Base-by-base conservation (phyloP, 1,284 basidiomycete genomes). In the Austroboletus novae-zelandiae region DNA sequence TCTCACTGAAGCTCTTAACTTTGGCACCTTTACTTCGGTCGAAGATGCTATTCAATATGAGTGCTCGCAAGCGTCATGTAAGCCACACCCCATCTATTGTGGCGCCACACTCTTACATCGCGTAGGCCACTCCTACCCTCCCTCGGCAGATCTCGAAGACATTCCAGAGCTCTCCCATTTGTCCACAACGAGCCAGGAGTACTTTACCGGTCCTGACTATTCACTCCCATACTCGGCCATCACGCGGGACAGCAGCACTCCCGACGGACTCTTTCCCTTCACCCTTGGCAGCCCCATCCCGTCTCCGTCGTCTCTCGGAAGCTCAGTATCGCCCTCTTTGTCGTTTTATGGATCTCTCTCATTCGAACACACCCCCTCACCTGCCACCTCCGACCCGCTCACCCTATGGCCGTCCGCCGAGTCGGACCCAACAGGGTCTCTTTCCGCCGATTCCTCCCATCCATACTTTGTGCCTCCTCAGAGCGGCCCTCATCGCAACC, bases 291-390 rank as follows among this genome's bases (percentile, higher is more conserved):
- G 58, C 18, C 37, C 61, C 30, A 27, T 34, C 5, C 59, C 61
- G 2, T 69, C 64, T 0, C 67, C 64, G 5, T 69, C 67, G 4
- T 69, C 67, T 17, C 57, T 53, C 11, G 27, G 30, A 5, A 52
- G 50, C n/a, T 68, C 65, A 2, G 18, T 63, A 9, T 70, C 67
- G 20, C 2, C 64, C 68, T 3, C 41, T 42, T 1, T 56, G 58
- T 1, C 15, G 48, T 2, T 51, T 39, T 23, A 62, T 56, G 5
- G 32, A 29, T 3, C 15, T 55, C 29, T 65, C 61, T 1, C 66
- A 61, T 25, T 36, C 27, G 23, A 67, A 70, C 1, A 41, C 48
- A 6, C 66, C 7, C 52, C 53, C 23, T 66, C 64, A n/a, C 62
- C 66, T 23, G 27, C 45, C 37, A 55, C 58, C 9, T 35, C 60